Evolutionary conservation across 116 monocot genomes (phyloP).

Genomic region (Zostera marina): DNA sequence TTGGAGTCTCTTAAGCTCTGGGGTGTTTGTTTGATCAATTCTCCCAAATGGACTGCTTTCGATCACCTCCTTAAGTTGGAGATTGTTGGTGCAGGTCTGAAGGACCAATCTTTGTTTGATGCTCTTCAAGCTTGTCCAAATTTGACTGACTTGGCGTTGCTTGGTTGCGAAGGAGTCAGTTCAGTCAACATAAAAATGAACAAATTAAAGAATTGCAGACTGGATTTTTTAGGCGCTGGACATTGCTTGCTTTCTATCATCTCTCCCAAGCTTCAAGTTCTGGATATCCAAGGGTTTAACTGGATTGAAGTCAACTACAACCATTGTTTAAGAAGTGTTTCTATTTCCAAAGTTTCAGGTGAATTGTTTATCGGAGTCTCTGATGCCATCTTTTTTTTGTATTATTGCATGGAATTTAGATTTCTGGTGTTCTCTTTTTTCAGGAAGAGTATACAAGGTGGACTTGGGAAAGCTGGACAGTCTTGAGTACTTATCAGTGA

Average conservation of each 20-base stretch:
- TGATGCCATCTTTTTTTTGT: too few species aligned
- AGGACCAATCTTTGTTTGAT: slow-evolving; percentile 29
- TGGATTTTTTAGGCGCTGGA: slow-evolving; percentile 56
- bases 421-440: neutral
- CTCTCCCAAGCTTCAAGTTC: slow-evolving; percentile 32
- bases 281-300: slow-evolving; percentile 72
- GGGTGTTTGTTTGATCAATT: slow-evolving; percentile 44
- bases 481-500: slow-evolving; percentile 45
- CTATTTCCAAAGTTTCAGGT: slow-evolving; percentile 73
- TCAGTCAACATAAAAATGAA: slow-evolving; percentile 31
- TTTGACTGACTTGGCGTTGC: slow-evolving; percentile 53
- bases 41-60: slow-evolving; percentile 53
- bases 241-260: slow-evolving; percentile 28
- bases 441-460: slow-evolving; percentile 57
- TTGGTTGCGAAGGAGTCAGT: slow-evolving; percentile 62
- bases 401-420: too few species aligned
- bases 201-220: slow-evolving; percentile 54
- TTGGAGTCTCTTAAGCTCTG: slow-evolving; percentile 76
- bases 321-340: slow-evolving; percentile 38
- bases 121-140: slow-evolving; percentile 52
- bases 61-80: slow-evolving; percentile 32
- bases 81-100: slow-evolving; percentile 54
- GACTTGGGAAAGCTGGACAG: slow-evolving; percentile 53
- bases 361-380: too few species aligned
- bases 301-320: slow-evolving; percentile 41